A percentile compares a stretch with the other conserved stretches of the same genome.
phyloP scores from a whole-genome alignment of 2,329 filamentous ascomycete genomes.

The Sporothrix brunneoviolacea region DNA sequence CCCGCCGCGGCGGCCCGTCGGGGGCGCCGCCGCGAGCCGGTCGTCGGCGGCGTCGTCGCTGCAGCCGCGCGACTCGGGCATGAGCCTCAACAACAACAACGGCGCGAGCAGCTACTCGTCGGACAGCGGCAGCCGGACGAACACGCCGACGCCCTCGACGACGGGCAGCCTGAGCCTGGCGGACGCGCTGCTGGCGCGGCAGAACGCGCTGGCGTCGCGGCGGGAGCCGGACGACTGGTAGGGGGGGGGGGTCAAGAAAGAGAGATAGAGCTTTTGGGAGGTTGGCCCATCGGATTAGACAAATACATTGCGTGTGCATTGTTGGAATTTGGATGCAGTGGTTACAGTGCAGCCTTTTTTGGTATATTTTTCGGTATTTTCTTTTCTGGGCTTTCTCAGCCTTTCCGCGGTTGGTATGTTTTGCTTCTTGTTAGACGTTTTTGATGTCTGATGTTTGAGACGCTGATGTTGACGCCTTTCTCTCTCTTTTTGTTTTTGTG shows the following conservation, averaged over 20 bases:
- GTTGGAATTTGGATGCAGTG: too few relatives aligned
- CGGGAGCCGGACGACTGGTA: constrained; percentile 67
- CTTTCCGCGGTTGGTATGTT: not conserved
- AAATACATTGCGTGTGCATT: too few relatives aligned
- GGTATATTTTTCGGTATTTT: not conserved
- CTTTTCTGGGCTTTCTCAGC: not conserved
- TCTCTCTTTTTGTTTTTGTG: too few relatives aligned
- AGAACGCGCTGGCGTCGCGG: constrained; percentile 68
- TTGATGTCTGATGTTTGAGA: not conserved
- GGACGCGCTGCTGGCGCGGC: constrained; percentile 69
- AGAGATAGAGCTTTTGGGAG: too few relatives aligned
- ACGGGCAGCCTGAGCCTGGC: constrained; percentile 69
- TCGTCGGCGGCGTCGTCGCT: constrained; percentile 58
- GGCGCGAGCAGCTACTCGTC: constrained; percentile 39
- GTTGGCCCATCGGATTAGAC: constrained; percentile 1
- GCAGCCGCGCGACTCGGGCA: constrained; percentile 65
- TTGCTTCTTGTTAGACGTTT: not conserved
- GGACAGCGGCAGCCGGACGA: constrained; percentile 53
- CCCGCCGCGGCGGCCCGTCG: constrained; percentile 68
- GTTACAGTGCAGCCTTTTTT: not conserved
- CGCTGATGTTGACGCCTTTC: too few relatives aligned
- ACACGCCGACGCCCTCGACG: constrained; percentile 64
- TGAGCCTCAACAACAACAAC: constrained; percentile 57
- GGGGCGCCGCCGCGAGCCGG: constrained; percentile 48
- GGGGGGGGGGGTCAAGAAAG: not conserved